These are phyloP conservation scores for Ramaria sp. DNA, from an alignment of 768 basidiomycete species.

Conservation along the genomic window DNA sequence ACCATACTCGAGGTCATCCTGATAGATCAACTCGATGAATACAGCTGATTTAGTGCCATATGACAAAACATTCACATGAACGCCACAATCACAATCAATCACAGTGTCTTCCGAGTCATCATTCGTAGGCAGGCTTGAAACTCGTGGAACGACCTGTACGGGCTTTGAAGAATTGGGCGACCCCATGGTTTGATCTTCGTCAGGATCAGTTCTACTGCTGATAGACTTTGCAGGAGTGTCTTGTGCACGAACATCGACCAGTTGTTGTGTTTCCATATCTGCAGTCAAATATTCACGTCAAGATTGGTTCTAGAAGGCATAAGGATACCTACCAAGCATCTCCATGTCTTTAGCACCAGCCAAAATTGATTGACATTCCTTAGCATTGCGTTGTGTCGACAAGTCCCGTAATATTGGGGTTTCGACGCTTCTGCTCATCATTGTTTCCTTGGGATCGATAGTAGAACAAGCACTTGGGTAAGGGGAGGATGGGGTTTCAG, in stretches of 20 bases:
- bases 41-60: background rate
- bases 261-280: slow-evolving; percentile 25
- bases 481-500: background rate
- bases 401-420: slow-evolving; percentile 29
- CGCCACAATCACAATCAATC: slow-evolving; percentile 58
- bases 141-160: too few species aligned
- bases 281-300: background rate
- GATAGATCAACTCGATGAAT: background rate
- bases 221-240: slow-evolving; percentile 19
- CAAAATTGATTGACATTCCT: background rate
- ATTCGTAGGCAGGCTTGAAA: background rate
- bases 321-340: slow-evolving; percentile 32
- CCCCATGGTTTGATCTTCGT: background rate
- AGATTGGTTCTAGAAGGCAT: background rate
- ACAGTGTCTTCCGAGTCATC: slow-evolving; percentile 7
- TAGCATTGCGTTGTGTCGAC: slow-evolving; percentile 13
- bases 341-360: slow-evolving; percentile 26
- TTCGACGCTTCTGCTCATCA: slow-evolving; percentile 20
- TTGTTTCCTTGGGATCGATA: background rate
- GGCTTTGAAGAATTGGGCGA: background rate
- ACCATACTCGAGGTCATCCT: slow-evolving; percentile 43
- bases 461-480: background rate
- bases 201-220: background rate
- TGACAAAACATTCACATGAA: slow-evolving; percentile 29
- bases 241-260: slow-evolving; percentile 1